These are phyloP conservation scores for Paramecium pentaurelia DNA, from an alignment of 73 alveolate genomes.

Conservation along the genomic window DNA sequence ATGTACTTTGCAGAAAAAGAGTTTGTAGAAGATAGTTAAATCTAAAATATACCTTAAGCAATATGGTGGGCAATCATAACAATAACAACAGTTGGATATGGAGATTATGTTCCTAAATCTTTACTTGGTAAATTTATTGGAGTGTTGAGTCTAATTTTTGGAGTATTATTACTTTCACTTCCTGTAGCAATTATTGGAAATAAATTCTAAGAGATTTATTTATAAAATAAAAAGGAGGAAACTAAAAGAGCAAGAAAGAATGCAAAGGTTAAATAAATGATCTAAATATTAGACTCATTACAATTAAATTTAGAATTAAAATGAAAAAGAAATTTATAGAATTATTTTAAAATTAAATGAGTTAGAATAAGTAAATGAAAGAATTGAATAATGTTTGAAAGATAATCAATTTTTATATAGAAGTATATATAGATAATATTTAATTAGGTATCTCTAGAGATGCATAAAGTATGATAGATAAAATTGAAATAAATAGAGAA, in stretches of 20 bases:
- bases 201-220: conserved; percentile 49
- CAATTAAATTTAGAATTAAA: background rate
- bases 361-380: conserved; percentile 55
- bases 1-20: conserved; percentile 55
- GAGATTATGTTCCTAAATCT: conserved; percentile 51
- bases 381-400: conserved; percentile 31
- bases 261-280: background rate
- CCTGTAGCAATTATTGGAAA: conserved; percentile 62
- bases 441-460: conserved; percentile 35
- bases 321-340: conserved; percentile 56
- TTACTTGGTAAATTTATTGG: conserved; percentile 44
- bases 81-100: conserved; percentile 59
- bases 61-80: conserved; percentile 63
- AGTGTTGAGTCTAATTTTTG: conserved; percentile 36
- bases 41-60: conserved; percentile 53
- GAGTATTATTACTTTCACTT: conserved; percentile 50
- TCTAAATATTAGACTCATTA: background rate
- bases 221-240: conserved; percentile 35
- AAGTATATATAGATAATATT: background rate
- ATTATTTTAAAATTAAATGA: conserved; percentile 41
- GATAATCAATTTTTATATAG: conserved; percentile 48
- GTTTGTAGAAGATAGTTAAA: background rate
- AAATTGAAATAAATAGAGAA: conserved; percentile 38
- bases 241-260: conserved; percentile 1
- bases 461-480: conserved; percentile 35